Conservation (phyloP, 2,329 filamentous ascomycete genomes). For the Amphichorda felina region DNA sequence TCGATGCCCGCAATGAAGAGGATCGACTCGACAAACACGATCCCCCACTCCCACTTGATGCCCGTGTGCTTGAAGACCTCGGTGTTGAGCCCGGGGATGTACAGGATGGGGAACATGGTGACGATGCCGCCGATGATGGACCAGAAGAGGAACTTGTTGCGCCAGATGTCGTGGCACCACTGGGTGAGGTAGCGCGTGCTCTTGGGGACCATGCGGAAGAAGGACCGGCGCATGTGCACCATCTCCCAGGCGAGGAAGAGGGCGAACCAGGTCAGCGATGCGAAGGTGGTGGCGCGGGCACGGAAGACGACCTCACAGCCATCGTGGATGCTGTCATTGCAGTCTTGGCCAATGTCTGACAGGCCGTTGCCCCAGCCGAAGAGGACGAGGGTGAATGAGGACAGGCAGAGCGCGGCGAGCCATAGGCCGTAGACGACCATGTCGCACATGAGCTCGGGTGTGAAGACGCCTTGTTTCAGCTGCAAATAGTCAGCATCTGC, state of each 20-base stretch:
- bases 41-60: constrained; percentile 50
- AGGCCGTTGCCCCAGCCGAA: constrained; percentile 33
- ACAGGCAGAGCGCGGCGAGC: constrained; percentile 49
- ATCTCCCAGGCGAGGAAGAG: constrained; percentile 69
- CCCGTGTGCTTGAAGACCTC: constrained; percentile 44
- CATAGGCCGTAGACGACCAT: constrained; percentile 56
- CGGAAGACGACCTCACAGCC: constrained; percentile 52
- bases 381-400: constrained; percentile 38
- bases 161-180: constrained; percentile 55
- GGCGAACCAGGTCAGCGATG: constrained; percentile 61
- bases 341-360: constrained; percentile 41
- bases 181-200: constrained; percentile 49
- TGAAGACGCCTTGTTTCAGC: constrained; percentile 46
- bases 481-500: constrained; percentile 4
- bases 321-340: constrained; percentile 42
- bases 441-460: constrained; percentile 50
- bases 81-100: constrained; percentile 45
- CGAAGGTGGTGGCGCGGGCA: constrained; percentile 60
- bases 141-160: constrained; percentile 60
- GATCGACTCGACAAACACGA: constrained; percentile 39
- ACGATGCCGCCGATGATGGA: constrained; percentile 35
- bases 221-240: constrained; percentile 55
- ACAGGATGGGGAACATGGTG: constrained; percentile 36
- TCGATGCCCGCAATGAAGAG: constrained; percentile 49
- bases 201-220: constrained; percentile 60